These are phyloP conservation scores for Cryptosporidium parvum DNA, from an alignment of 169 alveolate species.

Conservation along the genomic window DNA sequence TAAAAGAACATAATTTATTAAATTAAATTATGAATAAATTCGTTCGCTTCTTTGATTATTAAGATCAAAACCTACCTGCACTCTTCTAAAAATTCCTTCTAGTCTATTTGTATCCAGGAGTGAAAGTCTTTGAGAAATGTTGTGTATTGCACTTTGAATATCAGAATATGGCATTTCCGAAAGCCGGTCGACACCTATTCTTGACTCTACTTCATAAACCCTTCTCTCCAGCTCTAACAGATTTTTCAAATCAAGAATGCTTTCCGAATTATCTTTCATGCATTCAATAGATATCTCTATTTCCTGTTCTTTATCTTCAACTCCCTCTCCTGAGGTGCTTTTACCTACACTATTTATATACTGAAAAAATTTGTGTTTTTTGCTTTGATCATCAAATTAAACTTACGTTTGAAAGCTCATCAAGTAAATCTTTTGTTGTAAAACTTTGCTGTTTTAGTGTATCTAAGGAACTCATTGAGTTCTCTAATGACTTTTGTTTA, in stretches of 20 bases:
- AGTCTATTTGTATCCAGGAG: slow-evolving; percentile 79
- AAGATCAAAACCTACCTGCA: slow-evolving; percentile 65
- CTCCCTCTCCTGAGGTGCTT: background rate
- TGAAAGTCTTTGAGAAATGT: slow-evolving; percentile 78
- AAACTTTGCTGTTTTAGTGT: slow-evolving; percentile 42
- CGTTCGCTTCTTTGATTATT: background rate
- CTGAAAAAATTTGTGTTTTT: background rate
- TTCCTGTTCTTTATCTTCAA: slow-evolving; percentile 8
- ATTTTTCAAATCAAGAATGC: slow-evolving; percentile 72
- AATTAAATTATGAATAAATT: background rate
- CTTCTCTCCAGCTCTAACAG: slow-evolving; percentile 78
- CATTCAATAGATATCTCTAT: slow-evolving; percentile 54
- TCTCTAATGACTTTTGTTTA: slow-evolving; percentile 26
- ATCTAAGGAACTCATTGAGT: slow-evolving; percentile 16
- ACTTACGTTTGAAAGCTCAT: slow-evolving; percentile 66
- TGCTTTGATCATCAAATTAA: background rate
- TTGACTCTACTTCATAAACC: slow-evolving; percentile 77
- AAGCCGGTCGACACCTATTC: slow-evolving; percentile 79
- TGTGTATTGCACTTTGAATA: slow-evolving; percentile 79
- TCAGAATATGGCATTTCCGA: slow-evolving; percentile 81
- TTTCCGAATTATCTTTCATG: slow-evolving; percentile 47
- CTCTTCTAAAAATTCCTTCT: slow-evolving; percentile 79
- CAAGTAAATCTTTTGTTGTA: slow-evolving; percentile 34
- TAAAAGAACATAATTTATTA: background rate
- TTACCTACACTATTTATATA: background rate